Conservation (phyloP, 208 protist species). For the Phytomonas sp. region DNA sequence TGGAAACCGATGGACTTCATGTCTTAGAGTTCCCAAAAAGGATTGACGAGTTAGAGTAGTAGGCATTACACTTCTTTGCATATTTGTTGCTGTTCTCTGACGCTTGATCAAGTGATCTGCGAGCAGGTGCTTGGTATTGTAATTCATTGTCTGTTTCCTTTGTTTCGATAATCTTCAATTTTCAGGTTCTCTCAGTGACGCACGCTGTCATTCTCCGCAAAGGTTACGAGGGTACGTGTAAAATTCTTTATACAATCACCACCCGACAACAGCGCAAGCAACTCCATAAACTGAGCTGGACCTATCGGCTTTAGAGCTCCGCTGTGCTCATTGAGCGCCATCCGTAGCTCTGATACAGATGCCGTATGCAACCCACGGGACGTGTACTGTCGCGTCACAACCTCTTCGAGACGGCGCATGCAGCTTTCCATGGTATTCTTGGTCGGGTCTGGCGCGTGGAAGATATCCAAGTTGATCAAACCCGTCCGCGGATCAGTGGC, state of each 20-base stretch:
- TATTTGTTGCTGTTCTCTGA: neutral
- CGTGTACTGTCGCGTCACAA: conserved; percentile 49
- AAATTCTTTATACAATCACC: conserved; percentile 73
- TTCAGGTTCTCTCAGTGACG: neutral
- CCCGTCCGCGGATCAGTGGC: conserved; percentile 84
- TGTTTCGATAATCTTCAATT: neutral
- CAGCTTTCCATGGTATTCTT: conserved; percentile 75
- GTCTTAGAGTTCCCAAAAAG: neutral
- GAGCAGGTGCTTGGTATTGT: neutral
- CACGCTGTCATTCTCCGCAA: conserved; percentile 15
- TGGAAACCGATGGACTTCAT: neutral
- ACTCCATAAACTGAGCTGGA: conserved; percentile 68
- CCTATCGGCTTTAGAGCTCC: conserved; percentile 44
- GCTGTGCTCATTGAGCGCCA: conserved; percentile 58
- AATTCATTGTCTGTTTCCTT: neutral
- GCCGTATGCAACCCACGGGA: conserved; percentile 30
- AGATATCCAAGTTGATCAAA: conserved; percentile 86
- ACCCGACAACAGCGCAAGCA: conserved; percentile 67
- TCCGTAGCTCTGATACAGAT: conserved; percentile 55
- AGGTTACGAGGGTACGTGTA: conserved; percentile 48
- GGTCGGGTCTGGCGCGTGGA: conserved; percentile 72
- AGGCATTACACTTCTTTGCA: neutral
- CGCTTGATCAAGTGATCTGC: neutral
- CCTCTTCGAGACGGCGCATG: conserved; percentile 60
- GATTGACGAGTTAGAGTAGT: neutral